Percentiles rank a stretch among this genome's conserved stretches.
These are phyloP conservation scores for Trametes sp. DNA, from an alignment of 1,284 basidiomycete genomes.

Conservation along the genomic window DNA sequence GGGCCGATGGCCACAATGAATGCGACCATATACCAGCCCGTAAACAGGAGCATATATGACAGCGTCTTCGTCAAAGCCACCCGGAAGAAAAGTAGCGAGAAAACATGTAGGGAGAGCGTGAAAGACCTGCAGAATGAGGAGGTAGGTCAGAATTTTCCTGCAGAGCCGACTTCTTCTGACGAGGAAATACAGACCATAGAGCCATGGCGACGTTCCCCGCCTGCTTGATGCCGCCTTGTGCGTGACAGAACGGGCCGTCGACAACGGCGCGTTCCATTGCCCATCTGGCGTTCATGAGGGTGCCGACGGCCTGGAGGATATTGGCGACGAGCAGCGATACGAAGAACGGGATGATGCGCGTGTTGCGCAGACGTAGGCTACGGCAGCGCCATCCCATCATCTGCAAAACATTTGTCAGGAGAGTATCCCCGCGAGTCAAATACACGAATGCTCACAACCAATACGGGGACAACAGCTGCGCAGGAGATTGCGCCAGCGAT, in stretches of 20 bases:
- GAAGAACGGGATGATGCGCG: conserved; percentile 44
- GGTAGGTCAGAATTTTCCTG: not conserved
- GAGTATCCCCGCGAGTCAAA: not conserved
- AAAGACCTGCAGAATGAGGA: conserved; percentile 44
- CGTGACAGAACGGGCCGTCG: conserved; percentile 46
- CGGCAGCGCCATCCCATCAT: conserved; percentile 30
- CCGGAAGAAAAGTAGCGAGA: conserved; percentile 52
- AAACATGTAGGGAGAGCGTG: conserved; percentile 49
- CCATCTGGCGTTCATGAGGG: conserved; percentile 51
- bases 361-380: conserved; percentile 35
- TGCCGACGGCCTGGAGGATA: conserved; percentile 50
- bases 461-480: conserved; percentile 33
- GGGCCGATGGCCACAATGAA: conserved; percentile 49
- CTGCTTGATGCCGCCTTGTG: conserved; percentile 54
- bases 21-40: conserved; percentile 46
- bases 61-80: conserved; percentile 12
- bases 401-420: conserved; percentile 18
- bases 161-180: not conserved
- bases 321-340: conserved; percentile 52
- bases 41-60: conserved; percentile 36
- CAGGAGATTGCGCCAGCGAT: conserved; percentile 38
- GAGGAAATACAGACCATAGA: conserved; percentile 41
- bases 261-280: conserved; percentile 44
- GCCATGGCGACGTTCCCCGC: conserved; percentile 53
- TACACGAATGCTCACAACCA: conserved; percentile 30